Percentiles rank a stretch among this genome's conserved stretches.
These are phyloP conservation scores for Verticillium klebahnii DNA, from an alignment of 2,329 filamentous ascomycete genomes.

Conservation along the genomic window DNA sequence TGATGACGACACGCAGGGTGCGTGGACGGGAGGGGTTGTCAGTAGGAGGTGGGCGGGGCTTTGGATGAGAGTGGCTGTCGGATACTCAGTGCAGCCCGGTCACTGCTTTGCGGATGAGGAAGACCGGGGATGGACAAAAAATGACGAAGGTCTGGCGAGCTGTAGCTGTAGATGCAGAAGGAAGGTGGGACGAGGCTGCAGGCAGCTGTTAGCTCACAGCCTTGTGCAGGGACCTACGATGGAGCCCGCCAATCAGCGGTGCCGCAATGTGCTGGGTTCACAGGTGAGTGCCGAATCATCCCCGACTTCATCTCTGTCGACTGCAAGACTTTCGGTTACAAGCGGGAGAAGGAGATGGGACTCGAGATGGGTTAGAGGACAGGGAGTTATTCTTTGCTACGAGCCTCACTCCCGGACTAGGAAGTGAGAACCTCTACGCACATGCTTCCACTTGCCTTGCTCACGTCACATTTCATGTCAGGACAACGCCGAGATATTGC, in stretches of 20 bases:
- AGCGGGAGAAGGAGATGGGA: no score
- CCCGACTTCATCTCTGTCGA: no score
- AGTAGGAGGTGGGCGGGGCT: neutral
- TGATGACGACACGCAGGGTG: constrained; percentile 23
- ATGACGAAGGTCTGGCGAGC: neutral
- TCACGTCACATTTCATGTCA: neutral
- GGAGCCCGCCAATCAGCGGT: neutral
- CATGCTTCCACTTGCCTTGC: no score
- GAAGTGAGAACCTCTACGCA: no score
- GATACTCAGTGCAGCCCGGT: neutral
- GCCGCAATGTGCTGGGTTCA: neutral
- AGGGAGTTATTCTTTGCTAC: no score
- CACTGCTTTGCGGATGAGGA: neutral
- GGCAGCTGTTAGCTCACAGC: neutral
- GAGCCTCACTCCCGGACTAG: no score
- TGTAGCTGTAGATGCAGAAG: neutral
- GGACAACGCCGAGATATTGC: neutral
- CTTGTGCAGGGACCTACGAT: neutral
- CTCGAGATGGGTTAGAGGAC: no score
- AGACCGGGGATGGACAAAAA: neutral
- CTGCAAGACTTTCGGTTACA: no score
- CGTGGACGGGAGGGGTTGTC: neutral
- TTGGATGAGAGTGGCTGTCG: neutral
- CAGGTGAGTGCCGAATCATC: neutral
- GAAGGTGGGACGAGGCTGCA: constrained; percentile 3